A percentile compares a stretch with the other conserved stretches of the same genome.
Evolutionary conservation across 2,329 filamentous ascomycete species (phyloP).

Genomic region (Talaromyces sp.): DNA sequence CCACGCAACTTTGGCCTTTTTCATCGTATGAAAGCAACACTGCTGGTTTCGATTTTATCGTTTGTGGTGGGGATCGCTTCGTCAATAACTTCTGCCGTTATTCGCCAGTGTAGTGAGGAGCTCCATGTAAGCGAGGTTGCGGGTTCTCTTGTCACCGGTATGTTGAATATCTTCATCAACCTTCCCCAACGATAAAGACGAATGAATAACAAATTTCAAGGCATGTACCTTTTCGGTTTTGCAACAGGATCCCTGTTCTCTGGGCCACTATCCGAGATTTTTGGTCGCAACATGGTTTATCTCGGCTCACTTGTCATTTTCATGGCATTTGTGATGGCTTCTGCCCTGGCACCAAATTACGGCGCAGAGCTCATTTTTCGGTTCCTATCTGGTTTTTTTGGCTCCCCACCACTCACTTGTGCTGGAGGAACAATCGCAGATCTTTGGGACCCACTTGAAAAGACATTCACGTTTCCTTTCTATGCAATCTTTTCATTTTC

Average conservation of each 20-base stretch:
- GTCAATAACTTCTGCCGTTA: too few species aligned
- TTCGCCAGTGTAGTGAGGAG: too few species aligned
- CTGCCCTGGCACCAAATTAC: constrained; percentile 52
- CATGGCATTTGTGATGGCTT: constrained; percentile 53
- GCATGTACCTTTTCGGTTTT: constrained; percentile 47
- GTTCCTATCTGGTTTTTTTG: constrained; percentile 53
- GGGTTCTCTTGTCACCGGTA: neutral
- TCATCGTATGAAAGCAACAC: too few species aligned
- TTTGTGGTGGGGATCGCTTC: too few species aligned
- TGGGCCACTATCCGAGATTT: constrained; percentile 53
- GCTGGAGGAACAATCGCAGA: constrained; percentile 51
- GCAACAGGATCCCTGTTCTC: constrained; percentile 52
- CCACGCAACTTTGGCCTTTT: too few species aligned
- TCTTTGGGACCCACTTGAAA: constrained; percentile 50
- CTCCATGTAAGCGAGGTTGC: neutral
- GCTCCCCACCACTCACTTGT: constrained; percentile 46
- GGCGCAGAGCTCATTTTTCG: constrained; percentile 52
- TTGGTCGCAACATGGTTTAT: constrained; percentile 55
- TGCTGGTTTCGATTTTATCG: too few species aligned
- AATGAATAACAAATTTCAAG: constrained; percentile 9
- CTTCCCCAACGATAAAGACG: neutral
- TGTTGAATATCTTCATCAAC: neutral
- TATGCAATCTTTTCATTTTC: constrained; percentile 51
- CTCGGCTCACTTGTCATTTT: constrained; percentile 49
- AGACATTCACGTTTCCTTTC: constrained; percentile 53